Evolutionary conservation across 805 yeast species (phyloP), one percentile per base, ranked within the genome.

Genomic region (Yarrowia yakushimensis): DNA sequence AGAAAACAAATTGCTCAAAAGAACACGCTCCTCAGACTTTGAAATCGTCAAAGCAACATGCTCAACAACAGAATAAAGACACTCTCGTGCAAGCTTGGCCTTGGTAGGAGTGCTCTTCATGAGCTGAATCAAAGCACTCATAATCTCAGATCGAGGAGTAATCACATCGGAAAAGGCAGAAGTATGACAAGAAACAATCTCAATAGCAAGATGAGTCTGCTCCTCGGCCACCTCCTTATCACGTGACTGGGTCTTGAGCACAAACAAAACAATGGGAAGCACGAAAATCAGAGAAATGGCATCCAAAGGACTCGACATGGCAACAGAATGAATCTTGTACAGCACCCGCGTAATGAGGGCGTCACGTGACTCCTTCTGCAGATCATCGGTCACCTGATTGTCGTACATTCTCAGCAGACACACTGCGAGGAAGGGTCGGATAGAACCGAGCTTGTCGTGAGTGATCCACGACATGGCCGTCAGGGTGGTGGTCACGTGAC

Each of bases 141-240:
- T 74, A 36, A 90, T 82, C 5, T 82, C 80, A 4, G 78, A 75
- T 70, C 97, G 82, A 18, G 96, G 96, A 63, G 89, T 83, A 0
- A 82, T 72, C 0, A 79, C 78, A 69, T 86, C 85, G 66, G 81
- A 84, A 70, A 94, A 67, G 18, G 68, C 72, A n/a, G 66, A 72
- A 9, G 77, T 70, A 81, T 80, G 41, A 85, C 78, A 62, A 0
- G 73, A 67, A 12, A 93, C 77, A 41, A 91, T 84, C 69, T 89
- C 96, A 68, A 92, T 73, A 0, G 93, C 87, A 63, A 93, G 76
- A 55, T 88, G 73, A 55, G 91, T 76, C 68, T 89, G 93, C 71
- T 91, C 97, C 72, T 92, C 97, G 70, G 88, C 91, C n/a, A 89
- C 96, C 62, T 90, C 93, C 30, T 89, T 96, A 30, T 64, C 63